Evolutionary conservation across 345 rosid species (phyloP).

Genomic region (Capsella bursapastoris): DNA sequence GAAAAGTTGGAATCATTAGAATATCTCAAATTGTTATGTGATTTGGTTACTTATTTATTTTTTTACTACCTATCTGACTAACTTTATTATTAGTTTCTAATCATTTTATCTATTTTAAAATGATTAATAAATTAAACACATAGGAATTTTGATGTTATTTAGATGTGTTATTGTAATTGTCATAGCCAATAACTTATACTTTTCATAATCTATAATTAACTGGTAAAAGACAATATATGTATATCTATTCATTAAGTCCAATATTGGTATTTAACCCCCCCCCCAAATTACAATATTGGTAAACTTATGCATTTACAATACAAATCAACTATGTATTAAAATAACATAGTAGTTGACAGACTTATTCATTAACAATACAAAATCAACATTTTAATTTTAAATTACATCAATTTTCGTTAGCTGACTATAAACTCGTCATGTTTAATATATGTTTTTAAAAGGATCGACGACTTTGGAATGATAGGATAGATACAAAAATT

Average conservation of each 20-base stretch:
- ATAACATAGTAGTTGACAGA: neutral
- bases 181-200: neutral
- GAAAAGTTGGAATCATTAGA: too few relatives aligned
- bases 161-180: neutral
- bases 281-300: too few relatives aligned
- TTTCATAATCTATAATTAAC: neutral
- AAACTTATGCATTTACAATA: neutral
- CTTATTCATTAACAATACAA: slow-evolving; percentile 8
- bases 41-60: too few relatives aligned
- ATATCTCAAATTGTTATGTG: too few relatives aligned
- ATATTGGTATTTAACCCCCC: neutral
- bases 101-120: too few relatives aligned
- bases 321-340: neutral
- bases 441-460: neutral
- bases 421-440: slow-evolving; percentile 30
- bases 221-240: neutral
- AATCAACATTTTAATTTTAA: neutral
- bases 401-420: neutral
- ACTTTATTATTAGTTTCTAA: too few relatives aligned
- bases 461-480: neutral
- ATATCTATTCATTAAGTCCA: neutral
- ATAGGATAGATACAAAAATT: neutral
- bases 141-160: neutral
- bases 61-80: too few relatives aligned
- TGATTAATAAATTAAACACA: neutral